These are phyloP conservation scores for Mortierella sp. DNA, from an alignment of 371 early-diverging fungal genomes.

Conservation along the genomic window DNA sequence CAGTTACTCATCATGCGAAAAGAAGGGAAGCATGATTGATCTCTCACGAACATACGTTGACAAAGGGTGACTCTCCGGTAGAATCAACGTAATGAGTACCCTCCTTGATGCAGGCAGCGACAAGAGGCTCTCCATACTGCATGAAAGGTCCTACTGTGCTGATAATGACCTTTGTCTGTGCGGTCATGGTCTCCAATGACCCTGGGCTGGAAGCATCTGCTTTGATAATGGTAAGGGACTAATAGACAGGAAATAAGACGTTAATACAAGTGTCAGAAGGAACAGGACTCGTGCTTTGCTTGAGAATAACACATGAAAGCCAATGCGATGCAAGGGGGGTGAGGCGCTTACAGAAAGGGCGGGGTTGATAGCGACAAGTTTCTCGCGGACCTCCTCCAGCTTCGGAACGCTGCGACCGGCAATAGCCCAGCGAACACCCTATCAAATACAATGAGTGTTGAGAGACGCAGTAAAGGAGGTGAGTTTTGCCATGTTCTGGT, in stretches of 20 bases:
- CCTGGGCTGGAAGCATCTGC: constrained; percentile 71
- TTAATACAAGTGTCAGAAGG: not conserved
- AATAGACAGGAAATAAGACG: not conserved
- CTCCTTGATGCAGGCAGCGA: constrained; percentile 86
- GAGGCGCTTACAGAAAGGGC: constrained; percentile 45
- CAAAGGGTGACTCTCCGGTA: constrained; percentile 81
- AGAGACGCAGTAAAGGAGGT: not conserved
- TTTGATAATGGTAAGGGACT: constrained; percentile 68
- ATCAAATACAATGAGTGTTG: not conserved
- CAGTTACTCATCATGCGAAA: too few species aligned
- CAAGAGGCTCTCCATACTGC: constrained; percentile 77
- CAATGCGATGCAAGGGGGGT: not conserved
- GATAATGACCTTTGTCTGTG: constrained; percentile 82
- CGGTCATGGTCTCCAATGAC: constrained; percentile 70
- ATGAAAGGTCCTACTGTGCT: constrained; percentile 80
- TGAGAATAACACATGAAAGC: too few species aligned
- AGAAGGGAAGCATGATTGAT: not conserved
- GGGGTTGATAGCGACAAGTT: constrained; percentile 60
- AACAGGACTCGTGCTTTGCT: not conserved
- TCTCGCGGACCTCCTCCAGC: constrained; percentile 64
- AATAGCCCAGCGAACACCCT: constrained; percentile 75
- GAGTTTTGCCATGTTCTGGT: not conserved
- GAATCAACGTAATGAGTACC: constrained; percentile 94
- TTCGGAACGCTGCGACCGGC: constrained; percentile 80
- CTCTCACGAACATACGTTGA: constrained; percentile 21